Base-by-base conservation (phyloP, 2,329 filamentous ascomycete genomes). In the Fusarium nodosum region DNA sequence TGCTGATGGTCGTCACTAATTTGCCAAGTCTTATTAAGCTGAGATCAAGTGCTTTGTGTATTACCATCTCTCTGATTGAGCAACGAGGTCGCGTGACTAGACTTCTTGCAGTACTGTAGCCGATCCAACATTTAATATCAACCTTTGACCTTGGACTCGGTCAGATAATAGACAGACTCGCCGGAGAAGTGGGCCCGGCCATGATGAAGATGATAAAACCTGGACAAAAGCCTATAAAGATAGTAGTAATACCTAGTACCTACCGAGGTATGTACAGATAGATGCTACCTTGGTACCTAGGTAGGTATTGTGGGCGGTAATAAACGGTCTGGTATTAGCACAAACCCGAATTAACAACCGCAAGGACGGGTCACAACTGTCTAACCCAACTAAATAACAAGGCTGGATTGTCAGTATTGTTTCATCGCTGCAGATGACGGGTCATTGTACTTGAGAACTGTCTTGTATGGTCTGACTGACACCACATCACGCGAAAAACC, bases 161-260 rank as follows among this genome's bases (percentile, higher is more conserved):
- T 16, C 30, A 61, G 28, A 11, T 30, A 26, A 20, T 11, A 50
- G 16, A 18, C 10, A n/a, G 15, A 16, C 33, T 42, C 44, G 46
- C 45, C 66, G 66, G 66, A 60, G 42, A n/a, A 47, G 66, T 51
- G 67, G 66, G 58, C 24, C 24, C 24, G 24, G 66, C 66, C 67
- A 58, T 30, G 16, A 38, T 24, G 38, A 24, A 28, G 18, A 46
- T n/a, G 24, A 52, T 18, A 5, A 45, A 47, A 9, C 33, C 22
- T 18, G 47, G 18, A 28, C 24, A 16, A 22, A 7, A 38, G 8
- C 15, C 24, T 38, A 31, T 22, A 30, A 30, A 30, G 28, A 30
- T 30, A 28, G 26, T 28, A 28, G 26, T 28, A 28, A 8, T 28
- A 28, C 26, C 26, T 9, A 26, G 26, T 5, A 28, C 26, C 26